Evolutionary conservation across 1,139 yeast genomes (phyloP).

Genomic region (Candida sanyaensis): DNA sequence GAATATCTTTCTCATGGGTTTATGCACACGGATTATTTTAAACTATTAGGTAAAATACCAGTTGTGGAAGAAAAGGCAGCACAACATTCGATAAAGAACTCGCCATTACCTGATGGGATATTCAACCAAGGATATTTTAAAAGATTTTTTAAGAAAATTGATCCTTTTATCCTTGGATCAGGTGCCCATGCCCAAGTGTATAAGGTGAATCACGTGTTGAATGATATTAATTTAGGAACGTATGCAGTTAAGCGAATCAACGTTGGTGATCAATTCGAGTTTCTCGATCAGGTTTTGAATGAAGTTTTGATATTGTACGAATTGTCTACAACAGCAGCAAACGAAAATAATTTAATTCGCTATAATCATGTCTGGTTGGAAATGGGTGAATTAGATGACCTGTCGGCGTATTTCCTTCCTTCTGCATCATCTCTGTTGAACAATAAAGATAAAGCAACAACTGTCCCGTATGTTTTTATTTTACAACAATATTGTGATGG

Average conservation of each 20-base stretch:
- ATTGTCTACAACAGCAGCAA: constrained; percentile 41
- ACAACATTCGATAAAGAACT: constrained; percentile 1
- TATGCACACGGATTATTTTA: constrained; percentile 44
- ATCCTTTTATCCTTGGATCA: constrained; percentile 56
- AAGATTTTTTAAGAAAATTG: constrained; percentile 59
- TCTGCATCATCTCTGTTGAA: neutral
- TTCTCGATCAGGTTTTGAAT: constrained; percentile 68
- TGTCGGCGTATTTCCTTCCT: constrained; percentile 30
- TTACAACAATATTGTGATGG: constrained; percentile 87
- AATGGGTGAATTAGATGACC: constrained; percentile 58
- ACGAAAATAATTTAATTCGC: constrained; percentile 64
- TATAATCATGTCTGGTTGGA: constrained; percentile 95
- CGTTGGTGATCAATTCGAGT: constrained; percentile 71
- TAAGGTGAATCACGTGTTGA: constrained; percentile 77
- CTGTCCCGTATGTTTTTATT: constrained; percentile 80
- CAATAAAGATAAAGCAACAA: constrained; percentile 5
- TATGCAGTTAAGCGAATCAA: constrained; percentile 86
- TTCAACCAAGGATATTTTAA: constrained; percentile 77
- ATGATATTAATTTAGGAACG: constrained; percentile 69
- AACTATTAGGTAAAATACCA: constrained; percentile 34
- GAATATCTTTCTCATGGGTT: constrained; percentile 20
- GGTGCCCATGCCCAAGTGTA: constrained; percentile 87
- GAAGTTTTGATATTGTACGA: constrained; percentile 72
- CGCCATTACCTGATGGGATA: constrained; percentile 35
- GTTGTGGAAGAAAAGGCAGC: constrained; percentile 12